These are phyloP conservation scores for Magnolia kwangsiensis DNA, from an alignment of 164 flowering plant genomes.

Conservation along the genomic window DNA sequence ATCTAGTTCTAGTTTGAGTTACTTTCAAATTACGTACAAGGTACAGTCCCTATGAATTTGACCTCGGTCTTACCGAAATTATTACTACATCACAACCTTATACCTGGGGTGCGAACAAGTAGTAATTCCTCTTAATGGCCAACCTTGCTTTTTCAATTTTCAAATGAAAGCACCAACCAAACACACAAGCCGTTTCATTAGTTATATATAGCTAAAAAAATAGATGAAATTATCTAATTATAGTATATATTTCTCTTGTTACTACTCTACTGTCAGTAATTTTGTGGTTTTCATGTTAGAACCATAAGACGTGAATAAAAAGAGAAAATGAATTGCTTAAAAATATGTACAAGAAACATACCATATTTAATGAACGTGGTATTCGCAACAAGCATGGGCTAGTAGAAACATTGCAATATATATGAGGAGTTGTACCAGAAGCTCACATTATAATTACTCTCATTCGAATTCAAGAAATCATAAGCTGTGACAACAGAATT, in stretches of 20 bases:
- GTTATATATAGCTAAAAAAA: neutral
- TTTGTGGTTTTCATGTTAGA: neutral
- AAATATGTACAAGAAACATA: constrained; percentile 17
- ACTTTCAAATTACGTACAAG: no score
- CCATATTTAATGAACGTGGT: constrained; percentile 72
- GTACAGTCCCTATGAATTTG: no score
- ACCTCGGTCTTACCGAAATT: no score
- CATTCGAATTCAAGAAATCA: constrained; percentile 65
- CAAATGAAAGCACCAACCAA: no score
- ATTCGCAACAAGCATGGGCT: constrained; percentile 36
- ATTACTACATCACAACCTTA: no score
- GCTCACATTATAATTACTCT: constrained; percentile 48
- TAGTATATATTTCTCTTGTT: neutral
- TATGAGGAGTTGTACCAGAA: constrained; percentile 59
- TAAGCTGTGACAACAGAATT: constrained; percentile 45
- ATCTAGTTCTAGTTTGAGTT: no score
- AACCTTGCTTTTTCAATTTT: no score
- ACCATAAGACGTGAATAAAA: neutral
- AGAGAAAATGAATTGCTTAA: neutral
- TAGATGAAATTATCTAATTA: neutral
- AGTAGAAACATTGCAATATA: constrained; percentile 34
- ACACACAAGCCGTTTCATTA: no score
- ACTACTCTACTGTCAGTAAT: neutral
- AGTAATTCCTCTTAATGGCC: no score
- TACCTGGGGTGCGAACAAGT: no score